A percentile compares a stretch with the other conserved stretches of the same genome.
Conservation (phyloP, 2,329 filamentous ascomycete species). For the Penicillium polonicum region DNA sequence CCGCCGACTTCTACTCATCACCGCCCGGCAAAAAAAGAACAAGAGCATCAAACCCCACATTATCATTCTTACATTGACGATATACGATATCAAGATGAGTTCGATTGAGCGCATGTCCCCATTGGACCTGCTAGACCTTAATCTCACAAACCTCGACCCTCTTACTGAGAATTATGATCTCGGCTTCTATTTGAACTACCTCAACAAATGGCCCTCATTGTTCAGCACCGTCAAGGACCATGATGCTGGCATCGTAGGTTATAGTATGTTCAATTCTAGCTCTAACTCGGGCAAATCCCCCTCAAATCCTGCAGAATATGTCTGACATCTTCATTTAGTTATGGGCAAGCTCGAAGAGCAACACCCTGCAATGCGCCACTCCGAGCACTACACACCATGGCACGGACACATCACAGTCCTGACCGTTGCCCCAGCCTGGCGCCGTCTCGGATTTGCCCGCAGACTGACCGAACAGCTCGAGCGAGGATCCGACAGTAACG, state of each 20-base stretch:
- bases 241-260: conserved; percentile 86
- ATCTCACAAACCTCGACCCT: conserved; percentile 91
- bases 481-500: conserved; percentile 72
- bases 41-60: conserved; percentile 21
- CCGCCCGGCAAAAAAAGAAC: conserved; percentile 23
- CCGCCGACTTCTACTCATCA: conserved; percentile 1
- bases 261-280: conserved; percentile 62
- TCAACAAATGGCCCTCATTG: conserved; percentile 91
- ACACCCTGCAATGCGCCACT: conserved; percentile 69
- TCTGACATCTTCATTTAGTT: conserved; percentile 49
- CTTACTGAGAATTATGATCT: conserved; percentile 98
- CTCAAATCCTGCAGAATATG: background rate
- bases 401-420: conserved; percentile 97
- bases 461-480: conserved; percentile 80
- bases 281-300: background rate
- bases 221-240: conserved; percentile 89
- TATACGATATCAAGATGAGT: conserved; percentile 58
- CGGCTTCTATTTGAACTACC: conserved; percentile 92
- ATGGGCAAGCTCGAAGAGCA: conserved; percentile 96
- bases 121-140: conserved; percentile 82
- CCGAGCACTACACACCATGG: conserved; percentile 95
- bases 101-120: conserved; percentile 83
- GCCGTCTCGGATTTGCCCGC: conserved; percentile 82
- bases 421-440: conserved; percentile 82
- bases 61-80: conserved; percentile 4